Evolutionary conservation across 176 grass and related monocot species (phyloP).

Genomic region (Rhynchospora tenuis): DNA sequence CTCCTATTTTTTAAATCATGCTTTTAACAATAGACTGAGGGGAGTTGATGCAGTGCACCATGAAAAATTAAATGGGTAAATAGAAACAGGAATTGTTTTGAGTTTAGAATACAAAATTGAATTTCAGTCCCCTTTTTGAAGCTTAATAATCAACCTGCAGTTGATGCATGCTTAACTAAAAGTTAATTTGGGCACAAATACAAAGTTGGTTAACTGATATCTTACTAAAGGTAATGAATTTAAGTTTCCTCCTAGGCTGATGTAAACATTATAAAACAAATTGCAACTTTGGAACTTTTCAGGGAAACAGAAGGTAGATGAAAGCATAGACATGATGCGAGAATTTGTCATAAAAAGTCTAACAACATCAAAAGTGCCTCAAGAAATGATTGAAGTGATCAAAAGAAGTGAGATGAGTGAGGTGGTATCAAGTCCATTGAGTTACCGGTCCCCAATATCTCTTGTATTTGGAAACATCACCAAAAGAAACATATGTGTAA

Average conservation of each 20-base stretch:
- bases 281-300: not conserved
- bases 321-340: slow-evolving; percentile 37
- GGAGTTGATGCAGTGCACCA: not conserved
- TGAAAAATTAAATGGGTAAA: not conserved
- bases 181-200: not conserved
- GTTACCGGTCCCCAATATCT: slow-evolving; percentile 46
- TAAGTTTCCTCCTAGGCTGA: not conserved
- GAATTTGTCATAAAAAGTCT: slow-evolving; percentile 33
- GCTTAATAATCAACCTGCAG: not conserved
- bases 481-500: slow-evolving; percentile 54
- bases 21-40: not conserved
- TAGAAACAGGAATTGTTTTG: not conserved
- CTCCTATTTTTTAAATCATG: not conserved
- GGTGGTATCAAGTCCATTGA: slow-evolving; percentile 35
- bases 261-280: not conserved
- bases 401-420: slow-evolving; percentile 47
- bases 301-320: slow-evolving; percentile 24
- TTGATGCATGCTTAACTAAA: not conserved
- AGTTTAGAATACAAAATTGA: not conserved
- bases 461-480: slow-evolving; percentile 30
- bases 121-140: not conserved
- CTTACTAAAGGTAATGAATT: not conserved
- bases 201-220: not conserved
- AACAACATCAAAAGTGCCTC: slow-evolving; percentile 18
- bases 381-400: slow-evolving; percentile 28